Percentiles rank a stretch among this genome's conserved stretches.
Evolutionary conservation across 768 basidiomycete genomes (phyloP).

Genomic region (Mycena filopes): DNA sequence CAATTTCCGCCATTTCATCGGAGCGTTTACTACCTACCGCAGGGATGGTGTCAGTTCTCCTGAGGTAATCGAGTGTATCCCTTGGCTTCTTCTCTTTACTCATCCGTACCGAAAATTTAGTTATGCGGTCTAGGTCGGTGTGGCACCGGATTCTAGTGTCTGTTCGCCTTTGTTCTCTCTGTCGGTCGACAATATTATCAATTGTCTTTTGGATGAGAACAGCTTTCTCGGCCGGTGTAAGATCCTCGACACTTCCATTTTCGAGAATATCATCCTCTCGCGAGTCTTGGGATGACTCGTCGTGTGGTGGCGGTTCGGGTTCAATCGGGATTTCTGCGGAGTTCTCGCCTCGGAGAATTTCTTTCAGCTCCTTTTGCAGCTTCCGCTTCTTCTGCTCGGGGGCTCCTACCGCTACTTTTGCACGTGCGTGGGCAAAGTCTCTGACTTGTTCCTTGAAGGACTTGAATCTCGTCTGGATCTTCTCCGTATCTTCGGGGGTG

Average conservation of each 20-base stretch:
- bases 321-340: background rate
- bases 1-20: constrained; percentile 18
- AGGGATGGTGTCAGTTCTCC: background rate
- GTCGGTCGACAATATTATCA: background rate
- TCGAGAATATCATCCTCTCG: background rate
- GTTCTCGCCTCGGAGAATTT: background rate
- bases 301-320: background rate
- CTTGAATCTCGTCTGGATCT: background rate
- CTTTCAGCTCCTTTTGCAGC: background rate
- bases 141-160: background rate
- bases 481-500: background rate
- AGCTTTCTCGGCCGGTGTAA: background rate
- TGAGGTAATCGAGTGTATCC: background rate
- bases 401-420: background rate
- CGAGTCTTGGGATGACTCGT: no score
- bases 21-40: constrained; percentile 1
- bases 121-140: constrained; percentile 5
- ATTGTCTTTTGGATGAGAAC: background rate
- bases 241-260: no score
- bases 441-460: background rate
- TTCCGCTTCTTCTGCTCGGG: constrained; percentile 1
- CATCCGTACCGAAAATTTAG: constrained; percentile 10
- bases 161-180: background rate
- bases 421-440: background rate
- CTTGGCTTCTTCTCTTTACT: background rate